Percentiles rank a stretch among this genome's conserved stretches.
phyloP scores from a whole-genome alignment of 2,329 filamentous ascomycete species.

The Cadophora sp. region DNA sequence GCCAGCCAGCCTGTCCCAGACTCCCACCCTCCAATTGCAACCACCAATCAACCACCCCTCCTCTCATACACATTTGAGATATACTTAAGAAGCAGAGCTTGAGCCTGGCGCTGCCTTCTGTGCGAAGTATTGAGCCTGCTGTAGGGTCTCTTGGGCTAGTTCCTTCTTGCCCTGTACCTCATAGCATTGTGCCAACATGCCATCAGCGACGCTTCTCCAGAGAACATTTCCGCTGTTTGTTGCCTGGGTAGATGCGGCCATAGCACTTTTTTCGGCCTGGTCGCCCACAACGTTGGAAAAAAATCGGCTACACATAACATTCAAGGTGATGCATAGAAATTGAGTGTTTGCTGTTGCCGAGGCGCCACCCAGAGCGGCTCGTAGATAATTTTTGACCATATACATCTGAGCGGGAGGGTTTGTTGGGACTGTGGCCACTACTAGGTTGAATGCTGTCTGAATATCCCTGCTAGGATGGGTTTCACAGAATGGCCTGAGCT shows the following conservation, averaged over 20 bases:
- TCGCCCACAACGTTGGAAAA: constrained; percentile 67
- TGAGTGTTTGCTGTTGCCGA: constrained; percentile 76
- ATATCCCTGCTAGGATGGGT: constrained; percentile 78
- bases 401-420: constrained; percentile 71
- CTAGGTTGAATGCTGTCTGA: constrained; percentile 77
- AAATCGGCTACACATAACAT: constrained; percentile 82
- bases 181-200: constrained; percentile 77
- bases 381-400: constrained; percentile 79
- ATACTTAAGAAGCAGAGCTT: neutral
- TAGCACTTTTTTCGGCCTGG: constrained; percentile 78
- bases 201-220: constrained; percentile 82
- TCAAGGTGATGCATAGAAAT: constrained; percentile 82
- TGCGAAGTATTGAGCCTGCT: constrained; percentile 49
- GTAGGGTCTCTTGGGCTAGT: constrained; percentile 54
- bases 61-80: neutral
- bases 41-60: neutral
- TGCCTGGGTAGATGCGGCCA: constrained; percentile 72
- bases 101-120: constrained; percentile 28
- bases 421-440: constrained; percentile 71
- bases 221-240: constrained; percentile 73
- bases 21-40: neutral
- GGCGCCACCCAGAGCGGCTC: constrained; percentile 73
- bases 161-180: constrained; percentile 72
- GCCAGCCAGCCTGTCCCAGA: constrained; percentile 1
- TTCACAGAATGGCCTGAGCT: constrained; percentile 70